These are phyloP conservation scores for Scorias spongiosa DNA, from an alignment of 2,329 filamentous ascomycete genomes.

Conservation along the genomic window DNA sequence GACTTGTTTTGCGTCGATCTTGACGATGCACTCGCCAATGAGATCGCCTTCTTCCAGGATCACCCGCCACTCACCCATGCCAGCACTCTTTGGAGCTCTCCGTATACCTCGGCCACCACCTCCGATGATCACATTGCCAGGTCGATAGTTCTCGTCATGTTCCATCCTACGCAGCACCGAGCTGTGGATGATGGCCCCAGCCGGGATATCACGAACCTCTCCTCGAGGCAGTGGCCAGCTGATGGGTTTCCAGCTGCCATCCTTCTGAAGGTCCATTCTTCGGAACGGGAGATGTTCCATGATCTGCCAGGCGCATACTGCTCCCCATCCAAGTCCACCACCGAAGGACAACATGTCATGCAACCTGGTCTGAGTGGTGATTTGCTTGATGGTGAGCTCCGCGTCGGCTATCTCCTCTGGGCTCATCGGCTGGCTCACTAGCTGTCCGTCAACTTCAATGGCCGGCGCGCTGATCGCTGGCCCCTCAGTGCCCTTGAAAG, in stretches of 20 bases:
- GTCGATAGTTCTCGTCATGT: conserved; percentile 48
- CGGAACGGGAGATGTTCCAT: conserved; percentile 76
- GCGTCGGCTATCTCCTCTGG: conserved; percentile 1
- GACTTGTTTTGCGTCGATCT: conserved; percentile 7
- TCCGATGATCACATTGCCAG: conserved; percentile 66
- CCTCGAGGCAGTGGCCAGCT: conserved; percentile 65
- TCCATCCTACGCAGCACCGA: conserved; percentile 61
- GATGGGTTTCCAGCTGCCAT: conserved; percentile 67
- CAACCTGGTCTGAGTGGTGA: conserved; percentile 5
- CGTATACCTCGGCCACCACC: conserved; percentile 59
- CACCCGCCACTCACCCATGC: conserved; percentile 59
- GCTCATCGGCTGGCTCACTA: neutral
- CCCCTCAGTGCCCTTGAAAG: neutral
- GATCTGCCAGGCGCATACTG: conserved; percentile 22
- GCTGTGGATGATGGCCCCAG: conserved; percentile 54
- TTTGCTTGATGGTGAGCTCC: neutral
- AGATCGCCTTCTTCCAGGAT: conserved; percentile 49
- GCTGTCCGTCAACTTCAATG: neutral
- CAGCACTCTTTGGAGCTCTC: conserved; percentile 43
- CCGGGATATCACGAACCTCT: conserved; percentile 62
- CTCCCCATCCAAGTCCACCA: conserved; percentile 13
- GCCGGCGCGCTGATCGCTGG: neutral
- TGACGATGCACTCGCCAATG: conserved; percentile 52
- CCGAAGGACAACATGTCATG: conserved; percentile 22
- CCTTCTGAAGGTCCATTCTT: conserved; percentile 58